Evolutionary conservation across 768 basidiomycete genomes (phyloP), one percentile per base, ranked within the genome.

Genomic region (Thelephora aurantiotincta): DNA sequence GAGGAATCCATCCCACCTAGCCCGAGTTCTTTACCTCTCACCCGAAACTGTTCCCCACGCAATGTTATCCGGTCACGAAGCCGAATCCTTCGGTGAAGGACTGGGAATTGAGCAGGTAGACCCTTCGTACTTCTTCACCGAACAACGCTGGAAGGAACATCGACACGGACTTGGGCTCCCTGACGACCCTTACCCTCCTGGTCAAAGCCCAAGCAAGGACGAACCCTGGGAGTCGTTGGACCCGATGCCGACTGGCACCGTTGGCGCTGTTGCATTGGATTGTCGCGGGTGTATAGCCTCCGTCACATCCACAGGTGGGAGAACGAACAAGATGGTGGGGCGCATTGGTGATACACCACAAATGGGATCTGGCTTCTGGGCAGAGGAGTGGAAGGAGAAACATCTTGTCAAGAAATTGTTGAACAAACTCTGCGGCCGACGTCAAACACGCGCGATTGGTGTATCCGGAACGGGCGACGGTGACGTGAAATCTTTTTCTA

Each of bases 381-480:
- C 85, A 7, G 85, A 85, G 55, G 78, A 86, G 62, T 90, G 87
- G 86, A 51, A 46, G 50, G 47, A 61, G 50, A 48, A 53, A 43
- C 55, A 61, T 42, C 53, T 52, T 61, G 51, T 57, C 57, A 66
- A 54, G 50, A 53, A 60, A 16, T 37, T 62, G n/a, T 77, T 68
- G 72, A 62, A 64, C 35, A 66, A 63, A 18, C 37, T 73, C 18
- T 58, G 50, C 18, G 61, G 69, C 2, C 65, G 64, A 37, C 51
- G 57, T 20, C 51, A 54, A 13, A 53, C 57, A 9, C 59, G 56
- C 20, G 82, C 77, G 6, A 65, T 90, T 19, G 85, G 86, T 3
- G 65, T 90, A n/a, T 85, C 82, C 26, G 84, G 87, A 0, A 90
- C 88, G 11, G 88, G 88, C 6, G 79, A 89, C 54, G 87, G 87